phyloP scores from a whole-genome alignment of 1,284 basidiomycete species.

The Rhodotorula sp. region DNA sequence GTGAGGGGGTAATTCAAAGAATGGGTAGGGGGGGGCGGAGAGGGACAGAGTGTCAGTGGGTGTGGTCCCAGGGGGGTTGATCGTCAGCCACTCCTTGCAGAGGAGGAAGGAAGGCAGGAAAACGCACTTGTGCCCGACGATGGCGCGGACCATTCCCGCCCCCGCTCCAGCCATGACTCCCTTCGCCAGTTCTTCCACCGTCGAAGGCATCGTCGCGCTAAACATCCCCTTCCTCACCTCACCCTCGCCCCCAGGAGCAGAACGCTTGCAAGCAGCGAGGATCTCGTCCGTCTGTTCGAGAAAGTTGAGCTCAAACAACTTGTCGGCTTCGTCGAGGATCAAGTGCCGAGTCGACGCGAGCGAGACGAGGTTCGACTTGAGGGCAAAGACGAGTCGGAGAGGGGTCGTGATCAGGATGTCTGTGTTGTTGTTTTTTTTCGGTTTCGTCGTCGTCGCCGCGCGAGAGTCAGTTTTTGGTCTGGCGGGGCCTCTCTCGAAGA shows the following conservation, averaged over 20 bases:
- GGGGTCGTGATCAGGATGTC: slow-evolving; percentile 82
- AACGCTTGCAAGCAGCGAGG: slow-evolving; percentile 72
- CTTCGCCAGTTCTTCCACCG: slow-evolving; percentile 82
- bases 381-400: slow-evolving; percentile 68
- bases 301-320: slow-evolving; percentile 83
- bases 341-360: slow-evolving; percentile 69
- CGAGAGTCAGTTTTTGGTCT: too few species aligned
- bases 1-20: too few species aligned
- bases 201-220: slow-evolving; percentile 88
- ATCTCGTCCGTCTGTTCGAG: slow-evolving; percentile 85
- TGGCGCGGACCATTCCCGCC: slow-evolving; percentile 69
- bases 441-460: too few species aligned
- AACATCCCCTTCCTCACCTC: slow-evolving; percentile 78
- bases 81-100: too few species aligned
- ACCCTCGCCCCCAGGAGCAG: slow-evolving; percentile 51
- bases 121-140: slow-evolving; percentile 88
- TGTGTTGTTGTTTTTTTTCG: slow-evolving; percentile 44
- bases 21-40: too few species aligned
- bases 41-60: too few species aligned
- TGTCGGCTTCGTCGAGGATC: slow-evolving; percentile 76
- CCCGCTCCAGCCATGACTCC: slow-evolving; percentile 66
- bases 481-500: neutral
- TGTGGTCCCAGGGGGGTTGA: too few species aligned
- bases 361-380: slow-evolving; percentile 58
- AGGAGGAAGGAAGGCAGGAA: slow-evolving; percentile 5